These are phyloP conservation scores for Evernia prunastri DNA, from an alignment of 495 filamentous ascomycete species.

Conservation along the genomic window DNA sequence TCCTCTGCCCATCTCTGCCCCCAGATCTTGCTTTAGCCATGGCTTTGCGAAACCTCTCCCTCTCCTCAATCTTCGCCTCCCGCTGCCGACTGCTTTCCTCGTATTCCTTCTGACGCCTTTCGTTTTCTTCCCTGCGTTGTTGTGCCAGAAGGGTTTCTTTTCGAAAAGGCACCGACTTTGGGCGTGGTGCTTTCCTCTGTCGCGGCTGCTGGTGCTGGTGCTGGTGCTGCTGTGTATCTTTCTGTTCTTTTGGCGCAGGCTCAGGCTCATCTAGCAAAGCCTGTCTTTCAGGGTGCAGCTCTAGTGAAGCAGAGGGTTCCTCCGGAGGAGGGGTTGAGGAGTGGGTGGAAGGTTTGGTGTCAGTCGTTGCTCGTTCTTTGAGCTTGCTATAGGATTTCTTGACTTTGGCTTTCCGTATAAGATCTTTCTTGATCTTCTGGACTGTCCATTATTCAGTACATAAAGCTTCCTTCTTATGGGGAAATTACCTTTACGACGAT, in stretches of 20 bases:
- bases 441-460: slow-evolving; percentile 43
- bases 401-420: slow-evolving; percentile 90
- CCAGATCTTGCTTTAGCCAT: slow-evolving; percentile 71
- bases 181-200: slow-evolving; percentile 34
- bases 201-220: slow-evolving; percentile 29
- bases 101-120: slow-evolving; percentile 51
- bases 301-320: slow-evolving; percentile 37
- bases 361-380: slow-evolving; percentile 51
- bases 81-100: slow-evolving; percentile 45
- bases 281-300: slow-evolving; percentile 67
- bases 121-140: slow-evolving; percentile 55
- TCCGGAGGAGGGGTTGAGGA: slow-evolving; percentile 11
- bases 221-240: slow-evolving; percentile 20
- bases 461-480: not conserved
- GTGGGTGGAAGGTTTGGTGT: slow-evolving; percentile 19
- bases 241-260: slow-evolving; percentile 28
- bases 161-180: slow-evolving; percentile 63
- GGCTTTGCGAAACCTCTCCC: slow-evolving; percentile 56
- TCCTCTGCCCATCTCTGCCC: slow-evolving; percentile 72
- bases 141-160: slow-evolving; percentile 70
- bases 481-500: slow-evolving; percentile 74
- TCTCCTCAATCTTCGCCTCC: slow-evolving; percentile 49
- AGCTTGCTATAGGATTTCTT: slow-evolving; percentile 91
- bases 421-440: slow-evolving; percentile 81
- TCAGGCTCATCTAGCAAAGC: slow-evolving; percentile 54